Base-by-base conservation (phyloP, 495 filamentous ascomycete genomes). In the Neurospora sp. region DNA sequence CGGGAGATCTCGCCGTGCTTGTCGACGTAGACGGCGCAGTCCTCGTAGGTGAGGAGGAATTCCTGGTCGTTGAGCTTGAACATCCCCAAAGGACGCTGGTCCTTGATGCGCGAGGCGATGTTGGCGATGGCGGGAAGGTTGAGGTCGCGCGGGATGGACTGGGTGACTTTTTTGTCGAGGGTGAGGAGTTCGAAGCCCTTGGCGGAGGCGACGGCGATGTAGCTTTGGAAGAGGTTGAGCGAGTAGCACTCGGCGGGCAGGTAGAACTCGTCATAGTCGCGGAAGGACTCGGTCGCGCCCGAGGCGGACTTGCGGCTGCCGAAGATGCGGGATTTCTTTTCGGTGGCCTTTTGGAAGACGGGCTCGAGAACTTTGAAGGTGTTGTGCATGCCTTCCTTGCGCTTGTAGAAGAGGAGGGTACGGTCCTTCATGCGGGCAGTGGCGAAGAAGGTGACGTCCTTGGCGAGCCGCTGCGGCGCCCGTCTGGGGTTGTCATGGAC, bases 261-360 rank as follows among this genome's bases (percentile, higher is more conserved):
- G 83, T 98, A 99, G 82, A 99, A 99, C 72, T 98, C 95, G 83
- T 97, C 96, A 78, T 93, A 99, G 77, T 98, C 96, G 74, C 96
- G 90, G 89, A 98, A 98, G 80, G 95, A 96, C 77, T 98, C 96
- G 5, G 96, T 98, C 73, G 88, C 90, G 14, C 94, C 93, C 1
- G 88, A 83, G 54, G 27, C 27, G 40, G 78, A 75, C 46, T 78
- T 82, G 42, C 84, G 77, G 39, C 85, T 84, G 39, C 88, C 87
- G 76, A 90, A 92, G 46, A 97, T 84, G 10, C 92, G 89, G 31
- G 87, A 87, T 73, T 90, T 92, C 84, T 92, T 91, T 80, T 93
- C 91, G 0, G 90, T 89, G 5, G 92, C 87, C 78, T 97, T 97
- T 73, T 97, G 93, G 78, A 94, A 92, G 48, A 99, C 91, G 5